A percentile compares a stretch with the other conserved stretches of the same genome.
These are phyloP conservation scores for Rhizopogon roseolus DNA, from an alignment of 768 basidiomycete genomes.

Conservation along the genomic window DNA sequence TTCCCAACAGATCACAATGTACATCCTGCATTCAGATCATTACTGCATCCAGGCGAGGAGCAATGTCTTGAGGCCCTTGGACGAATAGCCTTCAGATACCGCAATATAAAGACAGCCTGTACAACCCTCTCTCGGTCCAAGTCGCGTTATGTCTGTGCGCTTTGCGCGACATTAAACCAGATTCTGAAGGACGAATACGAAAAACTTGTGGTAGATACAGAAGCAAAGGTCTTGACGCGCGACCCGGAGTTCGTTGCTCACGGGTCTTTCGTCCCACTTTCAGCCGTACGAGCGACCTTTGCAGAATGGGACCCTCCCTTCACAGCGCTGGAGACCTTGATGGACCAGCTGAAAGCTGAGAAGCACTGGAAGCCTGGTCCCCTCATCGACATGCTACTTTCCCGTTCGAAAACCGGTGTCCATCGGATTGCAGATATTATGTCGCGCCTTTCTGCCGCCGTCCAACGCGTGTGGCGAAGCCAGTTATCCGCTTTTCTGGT, in stretches of 20 bases:
- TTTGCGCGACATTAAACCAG: conserved; percentile 67
- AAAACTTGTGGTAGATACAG: conserved; percentile 70
- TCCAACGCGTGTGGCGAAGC: conserved; percentile 78
- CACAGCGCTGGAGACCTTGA: conserved; percentile 59
- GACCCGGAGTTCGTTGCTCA: conserved; percentile 76
- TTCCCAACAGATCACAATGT: conserved; percentile 59
- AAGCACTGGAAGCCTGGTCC: conserved; percentile 61
- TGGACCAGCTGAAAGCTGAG: conserved; percentile 55
- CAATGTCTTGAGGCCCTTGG: conserved; percentile 80
- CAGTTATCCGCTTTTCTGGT: conserved; percentile 81
- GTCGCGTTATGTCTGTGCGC: conserved; percentile 75
- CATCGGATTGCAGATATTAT: conserved; percentile 71
- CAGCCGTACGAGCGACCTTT: conserved; percentile 78
- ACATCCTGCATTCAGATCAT: conserved; percentile 58
- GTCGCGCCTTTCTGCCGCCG: conserved; percentile 62
- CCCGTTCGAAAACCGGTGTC: conserved; percentile 73
- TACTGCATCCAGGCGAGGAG: conserved; percentile 87
- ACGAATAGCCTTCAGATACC: conserved; percentile 69
- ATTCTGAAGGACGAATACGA: conserved; percentile 82
- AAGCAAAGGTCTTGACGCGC: conserved; percentile 70
- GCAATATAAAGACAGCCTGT: conserved; percentile 60
- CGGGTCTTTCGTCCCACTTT: conserved; percentile 81
- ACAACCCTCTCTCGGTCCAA: conserved; percentile 45
- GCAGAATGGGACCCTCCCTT: conserved; percentile 88
- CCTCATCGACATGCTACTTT: conserved; percentile 73